Percentiles rank a stretch among this genome's conserved stretches.
phyloP scores from a whole-genome alignment of 306 rosid genomes.

The Glycine soja region DNA sequence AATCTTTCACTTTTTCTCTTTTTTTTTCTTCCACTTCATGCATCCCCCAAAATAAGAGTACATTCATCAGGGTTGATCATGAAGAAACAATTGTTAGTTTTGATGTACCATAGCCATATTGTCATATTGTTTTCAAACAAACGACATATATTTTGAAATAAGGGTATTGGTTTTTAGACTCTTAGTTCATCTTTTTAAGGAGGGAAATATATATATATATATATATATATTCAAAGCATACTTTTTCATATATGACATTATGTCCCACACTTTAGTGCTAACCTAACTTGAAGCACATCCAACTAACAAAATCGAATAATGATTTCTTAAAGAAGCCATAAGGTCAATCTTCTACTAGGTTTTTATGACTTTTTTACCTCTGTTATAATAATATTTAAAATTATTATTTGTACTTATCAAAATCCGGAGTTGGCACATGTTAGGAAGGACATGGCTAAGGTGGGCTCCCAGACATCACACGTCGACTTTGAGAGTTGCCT shows the following conservation, averaged over 20 bases:
- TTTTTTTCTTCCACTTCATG: too few relatives aligned
- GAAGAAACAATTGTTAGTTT: conserved; percentile 3
- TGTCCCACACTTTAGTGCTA: conserved; percentile 45
- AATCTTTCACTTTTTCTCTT: too few relatives aligned
- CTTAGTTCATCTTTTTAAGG: neutral
- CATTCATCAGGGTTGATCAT: too few relatives aligned
- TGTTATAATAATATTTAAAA: conserved; percentile 38
- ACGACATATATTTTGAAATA: neutral
- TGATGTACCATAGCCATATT: neutral
- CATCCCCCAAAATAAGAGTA: too few relatives aligned
- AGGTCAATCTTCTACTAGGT: conserved; percentile 42
- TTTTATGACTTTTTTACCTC: conserved; percentile 19
- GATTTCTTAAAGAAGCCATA: conserved; percentile 42
- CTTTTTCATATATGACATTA: neutral
- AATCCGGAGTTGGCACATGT: too few relatives aligned
- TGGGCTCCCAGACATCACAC: too few relatives aligned
- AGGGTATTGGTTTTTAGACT: too few relatives aligned
- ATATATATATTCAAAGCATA: too few relatives aligned
- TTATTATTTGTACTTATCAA: too few relatives aligned
- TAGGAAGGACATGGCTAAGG: too few relatives aligned
- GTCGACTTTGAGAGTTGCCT: too few relatives aligned
- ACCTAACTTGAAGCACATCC: conserved; percentile 55
- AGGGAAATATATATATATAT: too few relatives aligned
- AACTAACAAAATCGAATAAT: conserved; percentile 16
- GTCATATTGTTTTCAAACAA: neutral